Percentiles rank a stretch among this genome's conserved stretches.
These are phyloP conservation scores for Cylindrotheca fusiformis DNA, from an alignment of 108 stramenopile species.

Conservation along the genomic window DNA sequence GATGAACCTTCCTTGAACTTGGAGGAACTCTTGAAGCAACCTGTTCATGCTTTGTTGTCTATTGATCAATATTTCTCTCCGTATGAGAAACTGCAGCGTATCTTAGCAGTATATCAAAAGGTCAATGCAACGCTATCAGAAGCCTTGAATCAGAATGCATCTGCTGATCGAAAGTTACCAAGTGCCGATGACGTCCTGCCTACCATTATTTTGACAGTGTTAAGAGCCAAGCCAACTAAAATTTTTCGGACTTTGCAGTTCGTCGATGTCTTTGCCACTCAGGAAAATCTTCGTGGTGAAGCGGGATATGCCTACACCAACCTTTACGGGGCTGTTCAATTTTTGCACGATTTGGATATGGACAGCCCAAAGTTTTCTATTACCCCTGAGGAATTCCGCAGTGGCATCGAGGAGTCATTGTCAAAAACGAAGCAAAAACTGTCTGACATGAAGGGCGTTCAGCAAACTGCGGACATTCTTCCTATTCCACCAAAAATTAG, in stretches of 20 bases:
- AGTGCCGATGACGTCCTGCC: conserved; percentile 83
- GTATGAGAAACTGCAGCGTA: conserved; percentile 61
- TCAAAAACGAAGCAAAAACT: conserved; percentile 13
- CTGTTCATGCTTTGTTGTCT: conserved; percentile 48
- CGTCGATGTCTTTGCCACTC: conserved; percentile 63
- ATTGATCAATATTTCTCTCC: conserved; percentile 63
- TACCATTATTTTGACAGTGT: conserved; percentile 68
- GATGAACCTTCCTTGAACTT: conserved; percentile 20
- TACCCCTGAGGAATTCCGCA: conserved; percentile 51
- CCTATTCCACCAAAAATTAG: conserved; percentile 25
- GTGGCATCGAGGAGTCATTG: conserved; percentile 47
- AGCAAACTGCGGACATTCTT: background rate
- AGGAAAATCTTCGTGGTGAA: conserved; percentile 67
- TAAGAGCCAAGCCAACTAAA: conserved; percentile 48
- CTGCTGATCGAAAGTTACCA: conserved; percentile 33
- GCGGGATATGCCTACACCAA: conserved; percentile 86
- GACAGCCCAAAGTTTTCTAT: conserved; percentile 44
- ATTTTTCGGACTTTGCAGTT: conserved; percentile 49
- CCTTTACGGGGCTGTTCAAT: conserved; percentile 82
- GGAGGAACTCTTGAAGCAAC: conserved; percentile 38
- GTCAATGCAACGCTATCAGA: conserved; percentile 58
- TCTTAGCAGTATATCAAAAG: conserved; percentile 60
- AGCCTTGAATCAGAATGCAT: conserved; percentile 34
- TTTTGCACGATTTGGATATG: conserved; percentile 66
- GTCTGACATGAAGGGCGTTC: conserved; percentile 6